Base-by-base conservation (phyloP, 2,329 filamentous ascomycete genomes). In the Fusarium staphyleae region DNA sequence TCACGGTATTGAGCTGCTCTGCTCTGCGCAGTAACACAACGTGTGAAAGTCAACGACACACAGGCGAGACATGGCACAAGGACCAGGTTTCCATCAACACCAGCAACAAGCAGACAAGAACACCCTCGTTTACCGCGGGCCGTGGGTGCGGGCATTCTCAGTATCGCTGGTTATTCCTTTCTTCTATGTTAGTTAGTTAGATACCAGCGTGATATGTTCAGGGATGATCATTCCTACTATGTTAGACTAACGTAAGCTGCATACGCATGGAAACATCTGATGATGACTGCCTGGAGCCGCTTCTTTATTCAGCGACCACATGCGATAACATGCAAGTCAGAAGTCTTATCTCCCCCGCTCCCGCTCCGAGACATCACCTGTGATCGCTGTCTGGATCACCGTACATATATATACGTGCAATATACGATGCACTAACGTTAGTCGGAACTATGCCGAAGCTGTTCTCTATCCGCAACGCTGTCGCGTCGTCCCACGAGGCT, bases 391-490 rank as follows among this genome's bases (percentile, higher is more conserved):
- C 45, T 30, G 39, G 14, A 37, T 47, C 29, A 33, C 22, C 22
- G 7, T 8, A 9, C 22, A 24, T 8, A n/a, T n/a, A n/a, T n/a
- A n/a, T n/a, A n/a, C n/a, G n/a, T 34, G 11, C 18, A 13, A 15
- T 8, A 12, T 4, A 9, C 4, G 28, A 9, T 13, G 3, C 11
- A n/a, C n/a, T 18, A n/a, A n/a, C n/a, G n/a, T 14, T 34, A 11
- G 9, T 40, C 45, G 43, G 47, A 40, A 52, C 37, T 37, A 63
- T 67, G 62, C 30, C 57, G 39, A 53, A 34, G 13, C 33, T 14
- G 8, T 70, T 71, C 43, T 48, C 43, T 43, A 55, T 71, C 28
- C 65, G 69, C 24, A 56, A 69, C 24, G 66, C 58, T 15, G 48
- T 45, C 15, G 44, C 46, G 28, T 48, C 51, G 32, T 55, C 51